These are phyloP conservation scores for Calocybe cyanea DNA, from an alignment of 768 basidiomycete genomes.

Conservation along the genomic window DNA sequence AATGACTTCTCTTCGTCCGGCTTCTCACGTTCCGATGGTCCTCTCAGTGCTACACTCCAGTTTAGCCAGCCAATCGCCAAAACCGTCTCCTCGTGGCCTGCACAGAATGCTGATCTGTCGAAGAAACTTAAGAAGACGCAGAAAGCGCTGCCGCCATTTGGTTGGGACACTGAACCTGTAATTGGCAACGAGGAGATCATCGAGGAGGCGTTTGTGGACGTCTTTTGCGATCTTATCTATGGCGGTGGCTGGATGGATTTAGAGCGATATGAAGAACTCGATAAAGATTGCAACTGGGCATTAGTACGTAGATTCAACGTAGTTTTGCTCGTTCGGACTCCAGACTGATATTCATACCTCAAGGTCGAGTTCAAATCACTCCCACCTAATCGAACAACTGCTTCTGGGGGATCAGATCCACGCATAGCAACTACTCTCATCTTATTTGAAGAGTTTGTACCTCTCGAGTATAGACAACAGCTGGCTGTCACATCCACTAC, in stretches of 20 bases:
- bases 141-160: constrained; percentile 78
- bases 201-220: constrained; percentile 88
- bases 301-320: constrained; percentile 51
- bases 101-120: constrained; percentile 65
- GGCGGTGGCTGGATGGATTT: constrained; percentile 84
- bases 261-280: constrained; percentile 67
- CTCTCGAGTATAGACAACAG: constrained; percentile 79
- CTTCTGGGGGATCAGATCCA: constrained; percentile 50
- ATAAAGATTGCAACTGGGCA: constrained; percentile 90
- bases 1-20: constrained; percentile 83
- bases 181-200: constrained; percentile 75
- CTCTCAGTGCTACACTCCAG: constrained; percentile 76
- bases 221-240: constrained; percentile 78
- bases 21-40: constrained; percentile 75
- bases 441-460: constrained; percentile 93
- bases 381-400: constrained; percentile 37
- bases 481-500: constrained; percentile 51
- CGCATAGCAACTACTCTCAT: constrained; percentile 70
- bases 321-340: not conserved
- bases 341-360: not conserved
- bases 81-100: constrained; percentile 68
- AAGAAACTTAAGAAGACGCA: constrained; percentile 84
- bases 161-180: constrained; percentile 89
- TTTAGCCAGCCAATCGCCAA: constrained; percentile 53
- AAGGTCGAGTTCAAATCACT: constrained; percentile 88